These are phyloP conservation scores for Daldinia sp. DNA, from an alignment of 2,329 filamentous ascomycete genomes.

Conservation along the genomic window DNA sequence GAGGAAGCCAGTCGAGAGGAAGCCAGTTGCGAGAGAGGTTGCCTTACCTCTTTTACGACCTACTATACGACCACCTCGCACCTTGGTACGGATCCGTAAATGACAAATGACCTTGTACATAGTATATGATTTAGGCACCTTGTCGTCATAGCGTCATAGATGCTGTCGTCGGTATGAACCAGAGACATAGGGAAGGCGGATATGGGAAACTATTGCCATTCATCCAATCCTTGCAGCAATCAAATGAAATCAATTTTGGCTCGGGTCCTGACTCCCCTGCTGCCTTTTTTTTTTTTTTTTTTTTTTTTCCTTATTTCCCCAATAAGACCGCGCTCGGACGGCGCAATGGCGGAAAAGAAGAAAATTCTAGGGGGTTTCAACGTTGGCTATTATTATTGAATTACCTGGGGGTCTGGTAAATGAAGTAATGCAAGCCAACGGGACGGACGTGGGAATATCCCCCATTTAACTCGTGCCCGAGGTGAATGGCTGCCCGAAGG, in stretches of 20 bases:
- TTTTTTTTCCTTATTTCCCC: neutral
- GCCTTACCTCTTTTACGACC: too few relatives aligned
- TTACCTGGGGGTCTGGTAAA: constrained; percentile 12
- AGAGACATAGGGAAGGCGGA: constrained; percentile 18
- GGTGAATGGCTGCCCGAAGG: constrained; percentile 30
- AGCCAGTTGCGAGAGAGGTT: constrained; percentile 30
- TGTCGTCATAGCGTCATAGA: constrained; percentile 23
- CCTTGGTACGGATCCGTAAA: too few relatives aligned
- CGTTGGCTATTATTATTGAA: constrained; percentile 33
- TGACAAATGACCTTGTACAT: too few relatives aligned
- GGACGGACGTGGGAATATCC: constrained; percentile 20
- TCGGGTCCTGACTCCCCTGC: constrained; percentile 33
- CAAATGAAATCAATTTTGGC: constrained; percentile 25
- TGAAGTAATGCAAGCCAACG: constrained; percentile 36
- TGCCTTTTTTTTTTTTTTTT: constrained; percentile 10
- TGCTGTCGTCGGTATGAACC: constrained; percentile 8
- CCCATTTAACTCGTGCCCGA: constrained; percentile 33
- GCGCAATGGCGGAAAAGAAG: constrained; percentile 14
- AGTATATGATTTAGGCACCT: too few relatives aligned
- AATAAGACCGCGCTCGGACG: constrained; percentile 21
- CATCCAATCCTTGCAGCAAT: constrained; percentile 6
- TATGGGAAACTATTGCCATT: constrained; percentile 20
- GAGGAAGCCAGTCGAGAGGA: too few relatives aligned
- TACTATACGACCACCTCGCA: constrained; percentile 16
- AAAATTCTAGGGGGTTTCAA: constrained; percentile 6